Evolutionary conservation across 208 protist species (phyloP), one percentile per base, ranked within the genome.

Genomic region (Borovskyia barvae): DNA sequence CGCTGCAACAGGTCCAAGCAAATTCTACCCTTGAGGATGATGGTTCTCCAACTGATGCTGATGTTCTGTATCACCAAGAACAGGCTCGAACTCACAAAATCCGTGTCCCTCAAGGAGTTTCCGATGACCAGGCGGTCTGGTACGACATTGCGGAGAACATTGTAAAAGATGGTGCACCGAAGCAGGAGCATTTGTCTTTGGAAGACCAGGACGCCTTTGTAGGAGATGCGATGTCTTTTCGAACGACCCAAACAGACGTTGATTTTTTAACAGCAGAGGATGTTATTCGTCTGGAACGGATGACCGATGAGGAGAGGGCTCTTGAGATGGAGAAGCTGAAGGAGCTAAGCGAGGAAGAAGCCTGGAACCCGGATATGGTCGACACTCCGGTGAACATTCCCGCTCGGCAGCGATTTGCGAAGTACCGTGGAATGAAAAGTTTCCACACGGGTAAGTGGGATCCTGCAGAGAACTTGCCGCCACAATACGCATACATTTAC

Each of bases 401-500:
- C n/a, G 88, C 88, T 11, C 79, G 85, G 42, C 80, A 95, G 62
- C 81, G 88, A 20, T 95, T 95, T 77, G 76, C 80, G 12, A 92
- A 92, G 69, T 95, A 95, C 43, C 74, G 88, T 19, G 88, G 84
- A 3, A 70, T 95, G 47, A 95, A 91, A 56, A 95, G 88, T 46
- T 95, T 95, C 62, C 66, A 79, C 53, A 89, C 77, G 12, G 80
- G 88, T 22, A 91, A 88, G 47, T 95, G 88, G 85, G 85, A 95
- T 58, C 71, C 70, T 3, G 52, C 77, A 39, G 88, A 95, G 53
- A 95, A 95, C 55, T 46, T 95, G 49, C 88, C 88, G 3, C 39
- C 75, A 28, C 85, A 90, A 35, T 95, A 95, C 54, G 82, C 85
- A 8, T 92, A 92, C 66, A 83, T 95, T n/a, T 95, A 92, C 71